A percentile compares a stretch with the other conserved stretches of the same genome.
Conservation (phyloP, 2,329 filamentous ascomycete species). For the Penicillium janthinellum region DNA sequence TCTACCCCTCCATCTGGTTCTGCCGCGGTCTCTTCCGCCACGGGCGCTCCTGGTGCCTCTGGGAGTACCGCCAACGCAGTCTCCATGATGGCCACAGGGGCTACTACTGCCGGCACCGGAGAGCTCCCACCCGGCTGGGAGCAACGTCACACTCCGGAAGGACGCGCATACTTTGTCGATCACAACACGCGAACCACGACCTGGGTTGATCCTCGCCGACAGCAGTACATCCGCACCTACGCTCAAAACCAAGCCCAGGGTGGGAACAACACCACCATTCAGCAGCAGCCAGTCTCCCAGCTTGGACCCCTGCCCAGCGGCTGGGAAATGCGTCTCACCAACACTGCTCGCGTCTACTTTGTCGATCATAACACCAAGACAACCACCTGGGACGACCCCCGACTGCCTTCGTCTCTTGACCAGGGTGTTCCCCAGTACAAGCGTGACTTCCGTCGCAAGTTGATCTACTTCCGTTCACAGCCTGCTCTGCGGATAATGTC, state of each 20-base stretch:
- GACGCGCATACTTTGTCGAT: conserved; percentile 94
- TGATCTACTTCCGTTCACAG: conserved; percentile 99
- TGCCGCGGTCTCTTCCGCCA: conserved; percentile 26
- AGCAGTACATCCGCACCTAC: conserved; percentile 99
- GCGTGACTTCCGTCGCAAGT: conserved; percentile 94
- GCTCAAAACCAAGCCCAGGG: conserved; percentile 67
- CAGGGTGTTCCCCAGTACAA: conserved; percentile 99
- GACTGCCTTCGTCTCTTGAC: conserved; percentile 90
- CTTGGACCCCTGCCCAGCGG: conserved; percentile 92
- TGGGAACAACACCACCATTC: conserved; percentile 77
- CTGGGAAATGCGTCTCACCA: conserved; percentile 99
- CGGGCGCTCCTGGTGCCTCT: conserved; percentile 39
- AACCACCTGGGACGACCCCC: conserved; percentile 97
- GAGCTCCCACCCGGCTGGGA: conserved; percentile 97
- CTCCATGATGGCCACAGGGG: conserved; percentile 92
- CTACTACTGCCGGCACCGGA: conserved; percentile 89
- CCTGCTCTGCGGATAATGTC: conserved; percentile 93
- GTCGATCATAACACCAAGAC: conserved; percentile 99
- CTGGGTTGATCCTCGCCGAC: conserved; percentile 95
- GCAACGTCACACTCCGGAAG: conserved; percentile 92
- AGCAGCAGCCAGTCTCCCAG: conserved; percentile 96
- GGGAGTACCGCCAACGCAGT: conserved; percentile 57
- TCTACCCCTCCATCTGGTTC: conserved; percentile 48
- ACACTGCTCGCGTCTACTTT: conserved; percentile 97
- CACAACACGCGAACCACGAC: conserved; percentile 98